A percentile compares a stretch with the other conserved stretches of the same genome.
phyloP scores from a whole-genome alignment of 2,329 filamentous ascomycete genomes.

The Paracorniculantispora psalliotae region DNA sequence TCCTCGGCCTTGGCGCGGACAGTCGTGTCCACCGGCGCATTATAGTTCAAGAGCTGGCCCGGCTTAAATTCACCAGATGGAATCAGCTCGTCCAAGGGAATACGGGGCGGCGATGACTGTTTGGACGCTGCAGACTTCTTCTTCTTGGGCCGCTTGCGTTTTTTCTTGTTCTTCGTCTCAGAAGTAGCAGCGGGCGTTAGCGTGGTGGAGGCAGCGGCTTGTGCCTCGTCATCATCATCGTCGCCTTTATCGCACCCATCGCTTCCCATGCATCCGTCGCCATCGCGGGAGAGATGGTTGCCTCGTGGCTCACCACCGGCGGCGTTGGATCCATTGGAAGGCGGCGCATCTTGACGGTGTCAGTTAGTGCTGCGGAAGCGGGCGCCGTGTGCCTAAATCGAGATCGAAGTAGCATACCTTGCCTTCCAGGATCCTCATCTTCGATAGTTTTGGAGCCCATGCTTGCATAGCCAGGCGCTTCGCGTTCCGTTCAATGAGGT shows the following conservation, averaged over 20 bases:
- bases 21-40: constrained; percentile 17
- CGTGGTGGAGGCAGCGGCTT: constrained; percentile 17
- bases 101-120: constrained; percentile 30
- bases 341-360: constrained; percentile 6
- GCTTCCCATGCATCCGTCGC: constrained; percentile 11
- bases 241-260: constrained; percentile 13
- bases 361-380: not conserved
- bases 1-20: constrained; percentile 23
- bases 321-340: constrained; percentile 5
- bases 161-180: constrained; percentile 21
- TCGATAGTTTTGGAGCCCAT: constrained; percentile 14
- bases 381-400: too few relatives aligned
- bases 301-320: constrained; percentile 11
- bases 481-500: not conserved
- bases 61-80: constrained; percentile 22
- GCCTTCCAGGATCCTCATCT: constrained; percentile 12
- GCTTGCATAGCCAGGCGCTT: constrained; percentile 7
- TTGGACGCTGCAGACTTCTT: constrained; percentile 13
- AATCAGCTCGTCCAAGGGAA: constrained; percentile 28
- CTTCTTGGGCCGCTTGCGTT: constrained; percentile 21
- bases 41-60: constrained; percentile 26
- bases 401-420: constrained; percentile 3
- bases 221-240: constrained; percentile 22
- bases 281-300: constrained; percentile 11
- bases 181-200: constrained; percentile 13